phyloP scores from a whole-genome alignment of 371 early-diverging fungal species.

The Haplosporangium sp. region DNA sequence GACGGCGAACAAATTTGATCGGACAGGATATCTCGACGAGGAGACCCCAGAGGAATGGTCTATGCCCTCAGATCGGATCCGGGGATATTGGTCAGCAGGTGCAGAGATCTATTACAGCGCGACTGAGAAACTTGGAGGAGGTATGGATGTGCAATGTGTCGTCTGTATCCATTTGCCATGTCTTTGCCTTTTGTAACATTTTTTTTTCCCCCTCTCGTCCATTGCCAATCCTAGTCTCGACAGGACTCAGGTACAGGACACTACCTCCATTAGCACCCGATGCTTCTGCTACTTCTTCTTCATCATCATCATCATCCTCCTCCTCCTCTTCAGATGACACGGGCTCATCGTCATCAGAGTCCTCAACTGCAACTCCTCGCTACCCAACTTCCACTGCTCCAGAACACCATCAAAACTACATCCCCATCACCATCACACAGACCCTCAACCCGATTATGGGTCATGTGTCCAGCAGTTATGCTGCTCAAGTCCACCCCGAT shows the following conservation, averaged over 20 bases:
- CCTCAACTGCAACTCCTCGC: slow-evolving; percentile 11
- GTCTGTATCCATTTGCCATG: not conserved
- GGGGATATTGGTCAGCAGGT: slow-evolving; percentile 80
- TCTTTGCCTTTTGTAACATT: not conserved
- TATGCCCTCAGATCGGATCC: slow-evolving; percentile 29
- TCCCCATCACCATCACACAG: slow-evolving; percentile 76
- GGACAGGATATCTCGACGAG: slow-evolving; percentile 19
- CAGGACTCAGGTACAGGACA: slow-evolving; percentile 77
- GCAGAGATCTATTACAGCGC: slow-evolving; percentile 88
- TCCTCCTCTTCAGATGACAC: too few relatives aligned
- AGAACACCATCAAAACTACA: slow-evolving; percentile 51
- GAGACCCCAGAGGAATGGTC: slow-evolving; percentile 23
- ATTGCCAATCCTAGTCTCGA: slow-evolving; percentile 64
- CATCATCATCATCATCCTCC: slow-evolving; percentile 1
- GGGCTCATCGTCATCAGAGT: not conserved
- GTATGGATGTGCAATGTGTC: slow-evolving; percentile 59
- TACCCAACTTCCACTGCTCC: slow-evolving; percentile 53
- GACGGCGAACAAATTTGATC: not conserved
- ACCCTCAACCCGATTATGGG: slow-evolving; percentile 91
- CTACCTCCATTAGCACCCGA: slow-evolving; percentile 64
- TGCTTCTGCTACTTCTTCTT: slow-evolving; percentile 19
- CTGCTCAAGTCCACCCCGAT: slow-evolving; percentile 76
- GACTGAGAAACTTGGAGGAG: slow-evolving; percentile 88
- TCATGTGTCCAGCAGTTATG: slow-evolving; percentile 84
- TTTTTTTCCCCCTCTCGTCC: not conserved